Percentiles rank a stretch among this genome's conserved stretches.
Conservation (phyloP, 805 yeast genomes). For the Ogataea pilisensis region DNA sequence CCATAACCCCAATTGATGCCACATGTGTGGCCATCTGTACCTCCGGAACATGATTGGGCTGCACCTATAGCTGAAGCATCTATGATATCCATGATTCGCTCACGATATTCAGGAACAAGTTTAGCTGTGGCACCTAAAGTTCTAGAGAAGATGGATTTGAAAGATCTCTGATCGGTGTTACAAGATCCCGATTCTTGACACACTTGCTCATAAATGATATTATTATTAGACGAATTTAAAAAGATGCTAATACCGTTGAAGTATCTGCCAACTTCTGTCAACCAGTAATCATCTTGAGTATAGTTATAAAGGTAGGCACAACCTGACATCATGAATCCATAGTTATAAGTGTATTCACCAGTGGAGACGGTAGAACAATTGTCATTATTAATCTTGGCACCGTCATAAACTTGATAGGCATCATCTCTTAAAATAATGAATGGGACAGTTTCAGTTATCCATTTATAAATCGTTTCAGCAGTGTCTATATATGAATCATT, state of each 20-base stretch:
- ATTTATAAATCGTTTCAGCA: slow-evolving; percentile 70
- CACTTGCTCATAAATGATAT: slow-evolving; percentile 56
- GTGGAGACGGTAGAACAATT: slow-evolving; percentile 48
- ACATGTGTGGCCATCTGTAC: slow-evolving; percentile 82
- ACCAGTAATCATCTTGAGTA: slow-evolving; percentile 47
- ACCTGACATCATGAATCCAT: slow-evolving; percentile 65
- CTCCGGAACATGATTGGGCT: slow-evolving; percentile 77
- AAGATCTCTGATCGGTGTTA: slow-evolving; percentile 73
- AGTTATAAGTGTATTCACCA: slow-evolving; percentile 65
- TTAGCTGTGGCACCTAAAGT: slow-evolving; percentile 55
- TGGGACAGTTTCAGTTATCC: slow-evolving; percentile 38
- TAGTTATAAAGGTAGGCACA: slow-evolving; percentile 64
- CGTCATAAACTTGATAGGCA: slow-evolving; percentile 46
- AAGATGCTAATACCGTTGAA: slow-evolving; percentile 41
- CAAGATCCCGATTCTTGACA: slow-evolving; percentile 53
- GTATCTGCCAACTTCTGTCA: slow-evolving; percentile 33
- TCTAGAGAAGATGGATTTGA: slow-evolving; percentile 66
- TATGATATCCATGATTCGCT: slow-evolving; percentile 33
- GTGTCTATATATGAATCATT: slow-evolving; percentile 70
- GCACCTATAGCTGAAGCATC: slow-evolving; percentile 60
- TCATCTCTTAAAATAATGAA: slow-evolving; percentile 27
- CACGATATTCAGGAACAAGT: slow-evolving; percentile 47
- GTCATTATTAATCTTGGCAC: slow-evolving; percentile 44
- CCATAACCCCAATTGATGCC: slow-evolving; percentile 64
- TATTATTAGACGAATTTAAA: slow-evolving; percentile 33